Base-by-base conservation (phyloP, 768 basidiomycete species). In the Naematelia aurantialba region DNA sequence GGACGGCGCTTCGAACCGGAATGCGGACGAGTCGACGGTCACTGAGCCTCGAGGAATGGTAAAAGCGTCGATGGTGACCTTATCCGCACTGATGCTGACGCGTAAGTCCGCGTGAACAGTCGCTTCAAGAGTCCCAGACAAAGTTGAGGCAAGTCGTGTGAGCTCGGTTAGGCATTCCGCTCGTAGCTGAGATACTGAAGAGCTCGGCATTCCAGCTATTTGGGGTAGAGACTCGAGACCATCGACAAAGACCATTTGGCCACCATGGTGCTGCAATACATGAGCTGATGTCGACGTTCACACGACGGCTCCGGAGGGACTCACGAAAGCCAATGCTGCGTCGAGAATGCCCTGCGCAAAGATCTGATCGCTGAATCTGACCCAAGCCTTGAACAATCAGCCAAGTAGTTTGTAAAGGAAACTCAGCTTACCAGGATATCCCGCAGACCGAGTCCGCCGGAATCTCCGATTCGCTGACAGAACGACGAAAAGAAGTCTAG, bases 221-320 rank as follows among this genome's bases (percentile, higher is more conserved):
- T 88, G 88, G 49, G 89, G 86, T 17, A 91, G 79, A 2, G 89
- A 86, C 31, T 84, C 85, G 1, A 97, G 79, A 34, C 93, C 92
- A 73, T 99, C 96, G 19, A 98, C 79, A 69, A 91, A 85, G 0
- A 89, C 87, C 89, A 99, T 89, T 63, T 87, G 85, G 0, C 92
- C 93, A 3, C 89, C 93, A 70, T 99, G 91, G 70, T 89, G 87
- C 92, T 96, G 64, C 2, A 27, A 19, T 13, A 55, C 39, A 10
- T 25, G n/a, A n/a, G 27, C 3, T 44, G 17, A 1, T 12, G 17
- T n/a, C n/a, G n/a, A n/a, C n/a, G n/a, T n/a, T n/a, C n/a, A n/a
- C n/a, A n/a, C n/a, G n/a, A n/a, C n/a, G n/a, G n/a, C n/a, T n/a
- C n/a, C n/a, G n/a, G n/a, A n/a, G 21, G 5, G 1, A 62, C 69